Evolutionary conservation across 345 rosid species (phyloP).

Genomic region (Boechera divaricarpa): DNA sequence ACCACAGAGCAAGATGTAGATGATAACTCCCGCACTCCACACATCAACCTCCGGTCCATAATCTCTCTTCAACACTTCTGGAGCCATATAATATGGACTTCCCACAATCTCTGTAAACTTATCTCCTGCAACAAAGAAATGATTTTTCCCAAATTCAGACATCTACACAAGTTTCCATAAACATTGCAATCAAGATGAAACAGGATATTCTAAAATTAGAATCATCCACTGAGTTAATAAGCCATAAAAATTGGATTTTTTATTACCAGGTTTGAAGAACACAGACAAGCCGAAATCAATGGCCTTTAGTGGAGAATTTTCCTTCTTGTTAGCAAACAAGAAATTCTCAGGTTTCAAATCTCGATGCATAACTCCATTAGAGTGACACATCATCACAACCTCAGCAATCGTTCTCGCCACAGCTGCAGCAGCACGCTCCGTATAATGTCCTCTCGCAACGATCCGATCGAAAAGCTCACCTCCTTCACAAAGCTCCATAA

Average conservation of each 20-base stretch:
- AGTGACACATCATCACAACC: conserved; percentile 93
- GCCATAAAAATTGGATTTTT: not conserved
- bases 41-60: conserved; percentile 93
- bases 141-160: not conserved
- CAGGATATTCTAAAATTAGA: conserved; percentile 5
- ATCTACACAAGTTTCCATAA: conserved; percentile 3
- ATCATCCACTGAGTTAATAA: not conserved
- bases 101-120: conserved; percentile 92
- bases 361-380: conserved; percentile 90
- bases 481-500: conserved; percentile 97
- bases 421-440: conserved; percentile 89
- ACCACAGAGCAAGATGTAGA: conserved; percentile 84
- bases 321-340: conserved; percentile 90
- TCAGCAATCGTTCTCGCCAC: conserved; percentile 82
- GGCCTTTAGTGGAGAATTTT: conserved; percentile 75
- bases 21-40: conserved; percentile 96
- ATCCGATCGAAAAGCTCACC: conserved; percentile 96
- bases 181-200: not conserved
- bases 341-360: conserved; percentile 98
- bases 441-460: conserved; percentile 93
- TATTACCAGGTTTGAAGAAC: conserved; percentile 85
- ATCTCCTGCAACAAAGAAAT: conserved; percentile 57
- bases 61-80: conserved; percentile 84
- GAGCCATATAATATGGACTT: conserved; percentile 98
- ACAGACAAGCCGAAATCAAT: conserved; percentile 96